These are phyloP conservation scores for Desmodesmus armatus DNA, from an alignment of 139 green algal genomes.

Conservation along the genomic window DNA sequence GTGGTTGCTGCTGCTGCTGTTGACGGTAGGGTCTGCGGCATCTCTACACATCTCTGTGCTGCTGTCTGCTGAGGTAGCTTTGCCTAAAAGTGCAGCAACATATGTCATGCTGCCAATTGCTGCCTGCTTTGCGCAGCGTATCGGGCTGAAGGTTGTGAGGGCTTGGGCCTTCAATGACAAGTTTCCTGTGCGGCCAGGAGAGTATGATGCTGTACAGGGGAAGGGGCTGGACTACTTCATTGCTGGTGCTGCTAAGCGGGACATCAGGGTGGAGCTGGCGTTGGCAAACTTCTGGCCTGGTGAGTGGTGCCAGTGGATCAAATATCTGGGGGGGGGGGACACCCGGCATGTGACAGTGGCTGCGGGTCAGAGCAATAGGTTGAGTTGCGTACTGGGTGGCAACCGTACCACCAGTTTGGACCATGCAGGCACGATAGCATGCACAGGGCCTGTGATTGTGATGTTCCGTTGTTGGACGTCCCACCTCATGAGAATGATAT, in stretches of 20 bases:
- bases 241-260: constrained; percentile 16
- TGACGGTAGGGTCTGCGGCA: too few species aligned
- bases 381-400: not conserved
- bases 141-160: constrained; percentile 51
- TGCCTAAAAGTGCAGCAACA: too few species aligned
- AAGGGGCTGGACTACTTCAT: constrained; percentile 47
- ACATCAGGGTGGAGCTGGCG: constrained; percentile 46
- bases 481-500: too few species aligned
- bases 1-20: too few species aligned
- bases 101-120: too few species aligned
- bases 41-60: too few species aligned
- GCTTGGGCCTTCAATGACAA: constrained; percentile 62
- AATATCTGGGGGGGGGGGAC: too few species aligned
- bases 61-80: too few species aligned
- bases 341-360: too few species aligned
- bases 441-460: too few species aligned
- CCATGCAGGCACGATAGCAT: too few species aligned
- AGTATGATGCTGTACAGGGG: constrained; percentile 47
- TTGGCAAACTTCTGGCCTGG: constrained; percentile 33
- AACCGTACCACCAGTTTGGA: not conserved
- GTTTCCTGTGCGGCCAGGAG: constrained; percentile 31
- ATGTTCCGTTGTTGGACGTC: too few species aligned
- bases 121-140: constrained; percentile 46
- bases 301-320: not conserved
- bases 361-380: not conserved